Conservation (phyloP, 495 filamentous ascomycete species). For the Echria macrotheca region DNA sequence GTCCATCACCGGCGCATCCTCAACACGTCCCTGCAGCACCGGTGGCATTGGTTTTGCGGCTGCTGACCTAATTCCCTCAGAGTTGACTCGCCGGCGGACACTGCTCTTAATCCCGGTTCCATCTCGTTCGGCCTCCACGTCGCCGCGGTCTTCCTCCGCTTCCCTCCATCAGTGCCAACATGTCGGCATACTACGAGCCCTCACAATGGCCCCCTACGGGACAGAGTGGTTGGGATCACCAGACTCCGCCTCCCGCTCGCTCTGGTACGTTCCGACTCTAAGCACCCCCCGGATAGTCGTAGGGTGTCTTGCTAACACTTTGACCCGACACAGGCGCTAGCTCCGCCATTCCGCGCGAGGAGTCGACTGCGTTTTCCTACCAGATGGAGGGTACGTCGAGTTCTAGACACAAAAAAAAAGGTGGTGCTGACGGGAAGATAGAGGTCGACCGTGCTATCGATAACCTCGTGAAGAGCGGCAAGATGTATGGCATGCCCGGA, state of each 20-base stretch:
- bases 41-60: constrained; percentile 8
- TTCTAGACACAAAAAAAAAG: not conserved
- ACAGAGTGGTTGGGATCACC: constrained; percentile 66
- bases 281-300: not conserved
- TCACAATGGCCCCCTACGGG: constrained; percentile 67
- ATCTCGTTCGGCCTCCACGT: constrained; percentile 10
- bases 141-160: constrained; percentile 32
- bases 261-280: constrained; percentile 57
- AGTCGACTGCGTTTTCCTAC: constrained; percentile 71
- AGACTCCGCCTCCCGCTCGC: constrained; percentile 77
- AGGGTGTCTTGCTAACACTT: constrained; percentile 31
- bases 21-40: no score
- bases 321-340: constrained; percentile 56
- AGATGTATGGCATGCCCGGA: constrained; percentile 66
- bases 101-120: constrained; percentile 5
- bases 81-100: constrained; percentile 18
- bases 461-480: constrained; percentile 92
- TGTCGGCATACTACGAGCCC: constrained; percentile 85
- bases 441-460: constrained; percentile 96
- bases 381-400: constrained; percentile 77
- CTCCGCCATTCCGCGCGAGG: constrained; percentile 71
- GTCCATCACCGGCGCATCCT: no score
- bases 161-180: constrained; percentile 36
- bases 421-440: constrained; percentile 34
- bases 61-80: constrained; percentile 13